Evolutionary conservation across 1,284 basidiomycete genomes (phyloP).

Genomic region (Heliocybe sulcata): DNA sequence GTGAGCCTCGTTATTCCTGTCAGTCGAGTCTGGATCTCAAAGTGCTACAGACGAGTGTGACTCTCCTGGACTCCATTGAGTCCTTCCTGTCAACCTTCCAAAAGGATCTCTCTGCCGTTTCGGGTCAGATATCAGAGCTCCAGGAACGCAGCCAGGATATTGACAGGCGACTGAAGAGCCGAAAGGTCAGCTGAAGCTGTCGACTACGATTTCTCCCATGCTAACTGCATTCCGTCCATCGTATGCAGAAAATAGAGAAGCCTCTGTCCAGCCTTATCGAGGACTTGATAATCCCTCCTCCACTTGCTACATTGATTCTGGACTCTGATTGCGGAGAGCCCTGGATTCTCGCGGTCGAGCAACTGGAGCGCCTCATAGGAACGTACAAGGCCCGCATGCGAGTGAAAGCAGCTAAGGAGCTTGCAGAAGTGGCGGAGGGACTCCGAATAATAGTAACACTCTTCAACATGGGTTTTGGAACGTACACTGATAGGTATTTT

Average conservation of each 20-base stretch:
- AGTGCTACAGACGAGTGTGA: slow-evolving; percentile 55
- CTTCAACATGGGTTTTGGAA: not conserved
- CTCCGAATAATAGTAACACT: slow-evolving; percentile 72
- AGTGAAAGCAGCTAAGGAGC: slow-evolving; percentile 80
- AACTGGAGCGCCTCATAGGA: slow-evolving; percentile 74
- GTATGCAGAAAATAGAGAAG: slow-evolving; percentile 87
- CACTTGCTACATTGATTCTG: slow-evolving; percentile 72
- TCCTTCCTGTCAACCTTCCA: slow-evolving; percentile 93
- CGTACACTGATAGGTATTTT: slow-evolving; percentile 1
- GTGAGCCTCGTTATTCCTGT: slow-evolving; percentile 20
- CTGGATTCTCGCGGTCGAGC: slow-evolving; percentile 77
- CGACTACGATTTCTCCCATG: not conserved
- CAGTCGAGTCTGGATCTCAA: not conserved
- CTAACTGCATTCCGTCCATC: slow-evolving; percentile 2
- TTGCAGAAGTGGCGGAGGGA: slow-evolving; percentile 79
- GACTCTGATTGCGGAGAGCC: slow-evolving; percentile 78
- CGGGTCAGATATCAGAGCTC: slow-evolving; percentile 91
- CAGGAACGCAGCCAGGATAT: slow-evolving; percentile 88
- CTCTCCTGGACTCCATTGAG: slow-evolving; percentile 79
- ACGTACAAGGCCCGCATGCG: slow-evolving; percentile 64
- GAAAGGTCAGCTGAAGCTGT: slow-evolving; percentile 48
- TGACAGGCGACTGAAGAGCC: slow-evolving; percentile 77
- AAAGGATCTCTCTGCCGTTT: slow-evolving; percentile 87
- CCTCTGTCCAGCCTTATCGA: slow-evolving; percentile 77
- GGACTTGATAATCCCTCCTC: slow-evolving; percentile 80